A percentile compares a stretch with the other conserved stretches of the same genome.
Conservation (phyloP, 129 eudicot genomes). For the Artemisia annua region DNA sequence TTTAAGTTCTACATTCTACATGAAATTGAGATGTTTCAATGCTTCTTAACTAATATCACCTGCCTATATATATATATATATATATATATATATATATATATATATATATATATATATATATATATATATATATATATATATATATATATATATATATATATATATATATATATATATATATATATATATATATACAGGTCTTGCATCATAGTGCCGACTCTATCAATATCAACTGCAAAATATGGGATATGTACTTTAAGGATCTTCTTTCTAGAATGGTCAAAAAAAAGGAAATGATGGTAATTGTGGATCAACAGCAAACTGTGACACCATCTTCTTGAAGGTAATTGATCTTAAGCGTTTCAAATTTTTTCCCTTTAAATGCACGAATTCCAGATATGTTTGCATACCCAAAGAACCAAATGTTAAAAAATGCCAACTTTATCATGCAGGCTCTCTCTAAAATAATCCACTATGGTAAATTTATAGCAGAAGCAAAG, state of each 20-base stretch:
- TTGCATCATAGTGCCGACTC: conserved; percentile 63
- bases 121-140: not conserved
- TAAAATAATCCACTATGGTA: conserved; percentile 82
- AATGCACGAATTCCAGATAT: not conserved
- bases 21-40: no score
- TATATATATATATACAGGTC: conserved; percentile 41
- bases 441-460: conserved; percentile 55
- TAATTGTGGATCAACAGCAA: conserved; percentile 69
- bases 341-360: conserved; percentile 45
- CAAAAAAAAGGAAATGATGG: conserved; percentile 69
- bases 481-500: conserved; percentile 94
- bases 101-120: not conserved
- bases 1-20: no score
- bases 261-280: conserved; percentile 72
- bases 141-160: no score
- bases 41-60: no score
- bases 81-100: conserved; percentile 6
- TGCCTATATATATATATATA: no score
- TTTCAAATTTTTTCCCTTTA: not conserved
- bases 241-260: conserved; percentile 76
- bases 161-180: no score
- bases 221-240: conserved; percentile 61
- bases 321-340: conserved; percentile 71
- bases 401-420: not conserved
- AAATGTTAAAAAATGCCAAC: not conserved